Evolutionary conservation across 1,139 yeast genomes (phyloP), one percentile per base, ranked within the genome.

Genomic region (Hyphopichia pseudoburtonii): DNA sequence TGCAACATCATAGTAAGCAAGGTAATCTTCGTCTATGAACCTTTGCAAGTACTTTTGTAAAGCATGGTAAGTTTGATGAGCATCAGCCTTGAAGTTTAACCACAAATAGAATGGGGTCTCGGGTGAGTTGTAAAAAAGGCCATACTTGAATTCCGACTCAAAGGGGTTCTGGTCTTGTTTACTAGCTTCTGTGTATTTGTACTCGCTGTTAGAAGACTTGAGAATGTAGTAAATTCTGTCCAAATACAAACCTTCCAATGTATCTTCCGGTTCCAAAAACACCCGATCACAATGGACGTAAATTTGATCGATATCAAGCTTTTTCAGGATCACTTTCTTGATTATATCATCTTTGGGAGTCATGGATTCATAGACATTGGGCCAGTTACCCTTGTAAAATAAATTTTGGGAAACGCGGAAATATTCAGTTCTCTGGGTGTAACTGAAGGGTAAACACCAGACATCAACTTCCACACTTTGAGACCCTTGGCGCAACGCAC

Each of bases 391-490:
- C n/a, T n/a, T n/a, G n/a, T n/a, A n/a, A n/a, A n/a, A n/a, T n/a
- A n/a, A n/a, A n/a, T n/a, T n/a, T n/a, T n/a, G n/a, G n/a, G n/a
- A n/a, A n/a, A n/a, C n/a, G n/a, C n/a, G n/a, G n/a, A n/a, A n/a
- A n/a, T n/a, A n/a, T 55, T 1, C 43, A 44, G 10, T 64, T 57
- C 19, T 63, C 50, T 25, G 50, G 50, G 45, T 41, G 38, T 59
- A 63, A 7, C 51, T 55, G 10, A 56, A 43, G 3, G 67, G 61
- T 35, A 71, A 68, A 31, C 63, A 59, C 88, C 88, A 85, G 30
- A 83, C 76, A 54, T 85, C 94, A 17, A 86, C 84, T 56, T 85
- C 92, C 7, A 83, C 72, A 35, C 87, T 78, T 34, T 68, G 68
- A 18, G 77, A 73, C 1, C 90, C 92, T 21, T 62, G 57, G 11